Evolutionary conservation across 768 basidiomycete genomes (phyloP).

Genomic region (Trametes maxima): DNA sequence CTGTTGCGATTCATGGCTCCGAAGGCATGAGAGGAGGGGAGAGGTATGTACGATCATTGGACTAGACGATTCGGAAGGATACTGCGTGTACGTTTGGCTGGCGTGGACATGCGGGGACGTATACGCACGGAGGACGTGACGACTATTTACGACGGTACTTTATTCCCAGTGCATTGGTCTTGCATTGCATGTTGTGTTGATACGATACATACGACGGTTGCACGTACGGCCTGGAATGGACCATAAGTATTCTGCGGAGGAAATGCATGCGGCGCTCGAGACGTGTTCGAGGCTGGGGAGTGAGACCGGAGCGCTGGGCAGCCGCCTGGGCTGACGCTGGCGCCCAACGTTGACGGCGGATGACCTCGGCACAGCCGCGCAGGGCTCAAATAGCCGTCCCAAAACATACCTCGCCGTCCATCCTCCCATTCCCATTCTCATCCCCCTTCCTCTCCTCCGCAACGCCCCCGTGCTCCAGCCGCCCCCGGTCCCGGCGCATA

Average conservation of each 20-base stretch:
- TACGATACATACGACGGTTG: background rate
- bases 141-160: constrained; percentile 22
- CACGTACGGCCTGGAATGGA: background rate
- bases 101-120: background rate
- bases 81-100: constrained; percentile 5
- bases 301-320: background rate
- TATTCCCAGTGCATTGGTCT: constrained; percentile 5
- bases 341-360: background rate
- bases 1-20: constrained; percentile 25
- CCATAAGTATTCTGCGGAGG: background rate
- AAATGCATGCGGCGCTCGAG: background rate
- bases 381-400: constrained; percentile 13
- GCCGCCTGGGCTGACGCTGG: background rate
- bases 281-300: constrained; percentile 3
- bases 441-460: background rate
- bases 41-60: constrained; percentile 9
- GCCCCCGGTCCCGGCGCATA: background rate
- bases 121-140: constrained; percentile 14
- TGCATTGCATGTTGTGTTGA: constrained; percentile 14
- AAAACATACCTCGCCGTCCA: constrained; percentile 7
- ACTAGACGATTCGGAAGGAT: constrained; percentile 11
- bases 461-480: background rate
- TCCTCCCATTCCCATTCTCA: background rate
- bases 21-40: constrained; percentile 4
- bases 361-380: constrained; percentile 6